A percentile compares a stretch with the other conserved stretches of the same genome.
These are phyloP conservation scores for Dictyophora rubrovolvata DNA, from an alignment of 768 basidiomycete genomes.

Conservation along the genomic window DNA sequence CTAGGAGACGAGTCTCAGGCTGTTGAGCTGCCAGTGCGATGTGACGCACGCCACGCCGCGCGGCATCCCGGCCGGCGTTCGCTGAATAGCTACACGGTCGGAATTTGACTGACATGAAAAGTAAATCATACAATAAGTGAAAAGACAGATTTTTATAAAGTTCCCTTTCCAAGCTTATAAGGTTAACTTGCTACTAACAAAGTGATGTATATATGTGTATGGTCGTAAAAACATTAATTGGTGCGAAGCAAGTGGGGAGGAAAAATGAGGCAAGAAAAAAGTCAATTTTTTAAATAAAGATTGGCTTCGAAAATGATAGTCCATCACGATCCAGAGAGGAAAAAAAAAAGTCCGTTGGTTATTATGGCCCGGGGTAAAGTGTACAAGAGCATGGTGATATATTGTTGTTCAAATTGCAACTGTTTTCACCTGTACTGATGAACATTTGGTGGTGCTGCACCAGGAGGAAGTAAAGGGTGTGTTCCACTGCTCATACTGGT, in stretches of 20 bases:
- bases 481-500: slow-evolving; percentile 25
- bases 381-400: neutral
- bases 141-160: neutral
- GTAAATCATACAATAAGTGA: neutral
- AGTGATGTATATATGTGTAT: neutral
- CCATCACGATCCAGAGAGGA: neutral
- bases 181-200: neutral
- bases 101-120: no score
- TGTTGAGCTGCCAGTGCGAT: neutral
- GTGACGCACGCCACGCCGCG: neutral
- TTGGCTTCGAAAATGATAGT: neutral
- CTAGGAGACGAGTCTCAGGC: neutral
- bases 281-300: neutral
- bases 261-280: neutral
- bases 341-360: neutral
- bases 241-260: neutral
- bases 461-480: slow-evolving; percentile 50
- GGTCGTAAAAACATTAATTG: neutral
- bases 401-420: neutral
- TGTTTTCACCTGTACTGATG: neutral
- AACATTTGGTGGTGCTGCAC: slow-evolving; percentile 57
- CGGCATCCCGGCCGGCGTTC: neutral
- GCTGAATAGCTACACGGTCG: no score
- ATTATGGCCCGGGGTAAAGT: neutral
- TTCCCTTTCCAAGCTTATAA: neutral